Evolutionary conservation across 2,329 filamentous ascomycete genomes (phyloP).

Genomic region (Aspergillus ochraceus): DNA sequence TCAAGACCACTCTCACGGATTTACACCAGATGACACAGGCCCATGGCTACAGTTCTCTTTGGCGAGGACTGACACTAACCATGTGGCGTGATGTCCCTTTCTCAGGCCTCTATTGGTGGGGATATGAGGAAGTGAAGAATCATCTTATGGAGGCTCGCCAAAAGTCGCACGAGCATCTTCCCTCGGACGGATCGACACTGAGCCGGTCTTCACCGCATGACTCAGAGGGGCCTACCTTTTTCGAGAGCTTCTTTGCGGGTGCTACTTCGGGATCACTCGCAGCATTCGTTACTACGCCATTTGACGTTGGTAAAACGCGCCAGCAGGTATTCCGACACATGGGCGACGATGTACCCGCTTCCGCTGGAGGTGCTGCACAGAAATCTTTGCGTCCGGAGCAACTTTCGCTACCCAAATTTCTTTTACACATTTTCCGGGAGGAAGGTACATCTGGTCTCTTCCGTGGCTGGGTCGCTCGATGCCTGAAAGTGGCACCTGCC

Average conservation of each 20-base stretch:
- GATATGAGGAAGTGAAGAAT: constrained; percentile 82
- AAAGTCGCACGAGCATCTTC: constrained; percentile 36
- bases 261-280: constrained; percentile 80
- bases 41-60: constrained; percentile 78
- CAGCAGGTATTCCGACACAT: constrained; percentile 77
- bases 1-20: constrained; percentile 74
- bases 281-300: constrained; percentile 87
- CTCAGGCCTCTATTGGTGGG: constrained; percentile 97
- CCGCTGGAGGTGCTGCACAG: constrained; percentile 11
- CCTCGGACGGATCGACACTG: constrained; percentile 13
- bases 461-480: constrained; percentile 87
- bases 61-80: constrained; percentile 86
- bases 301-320: constrained; percentile 95
- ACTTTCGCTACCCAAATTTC: constrained; percentile 73
- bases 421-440: constrained; percentile 87
- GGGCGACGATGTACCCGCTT: constrained; percentile 36
- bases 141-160: constrained; percentile 67
- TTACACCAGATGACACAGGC: constrained; percentile 75
- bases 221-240: constrained; percentile 73
- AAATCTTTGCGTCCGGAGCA: constrained; percentile 62
- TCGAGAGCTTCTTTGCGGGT: constrained; percentile 87
- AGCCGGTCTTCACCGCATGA: constrained; percentile 57
- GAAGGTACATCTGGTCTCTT: constrained; percentile 82
- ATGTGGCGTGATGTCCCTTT: constrained; percentile 98
- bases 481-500: constrained; percentile 89